A percentile compares a stretch with the other conserved stretches of the same genome.
Evolutionary conservation across 148 eudicot species (phyloP).

Genomic region (Vaccinium darrowii): DNA sequence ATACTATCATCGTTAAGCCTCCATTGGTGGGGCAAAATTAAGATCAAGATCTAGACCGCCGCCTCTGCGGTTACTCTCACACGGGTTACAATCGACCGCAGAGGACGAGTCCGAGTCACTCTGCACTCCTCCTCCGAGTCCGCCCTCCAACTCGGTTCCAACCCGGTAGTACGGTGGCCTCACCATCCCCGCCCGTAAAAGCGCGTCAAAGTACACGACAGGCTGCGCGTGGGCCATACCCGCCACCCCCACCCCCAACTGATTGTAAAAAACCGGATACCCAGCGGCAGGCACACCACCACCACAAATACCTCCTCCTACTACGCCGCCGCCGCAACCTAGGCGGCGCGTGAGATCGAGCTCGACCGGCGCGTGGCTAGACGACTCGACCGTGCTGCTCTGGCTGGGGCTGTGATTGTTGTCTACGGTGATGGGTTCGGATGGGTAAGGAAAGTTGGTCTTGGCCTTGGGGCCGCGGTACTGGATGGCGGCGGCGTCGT

Average conservation of each 20-base stretch:
- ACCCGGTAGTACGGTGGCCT: neutral
- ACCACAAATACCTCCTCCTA: neutral
- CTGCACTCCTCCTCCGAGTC: slow-evolving; percentile 9
- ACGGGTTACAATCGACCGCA: slow-evolving; percentile 20
- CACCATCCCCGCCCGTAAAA: slow-evolving; percentile 12
- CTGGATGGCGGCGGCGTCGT: slow-evolving; percentile 36
- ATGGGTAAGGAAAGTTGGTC: slow-evolving; percentile 30
- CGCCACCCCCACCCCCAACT: slow-evolving; percentile 8
- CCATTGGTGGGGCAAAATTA: slow-evolving; percentile 29
- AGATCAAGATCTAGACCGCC: slow-evolving; percentile 23
- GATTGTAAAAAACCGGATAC: neutral
- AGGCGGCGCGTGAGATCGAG: slow-evolving; percentile 30
- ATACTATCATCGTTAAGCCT: neutral
- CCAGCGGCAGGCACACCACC: slow-evolving; percentile 1
- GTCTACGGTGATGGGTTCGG: neutral
- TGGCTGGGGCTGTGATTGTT: slow-evolving; percentile 27
- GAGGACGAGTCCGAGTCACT: slow-evolving; percentile 40
- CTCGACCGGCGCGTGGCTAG: slow-evolving; percentile 24
- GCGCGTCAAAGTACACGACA: slow-evolving; percentile 17
- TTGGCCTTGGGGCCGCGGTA: slow-evolving; percentile 37
- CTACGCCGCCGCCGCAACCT: neutral
- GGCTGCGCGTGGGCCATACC: slow-evolving; percentile 10
- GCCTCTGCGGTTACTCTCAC: neutral
- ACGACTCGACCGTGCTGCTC: slow-evolving; percentile 38
- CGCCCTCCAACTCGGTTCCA: slow-evolving; percentile 7